Conservation (phyloP, 2,329 filamentous ascomycete species). For the Xylariaceae sp. region DNA sequence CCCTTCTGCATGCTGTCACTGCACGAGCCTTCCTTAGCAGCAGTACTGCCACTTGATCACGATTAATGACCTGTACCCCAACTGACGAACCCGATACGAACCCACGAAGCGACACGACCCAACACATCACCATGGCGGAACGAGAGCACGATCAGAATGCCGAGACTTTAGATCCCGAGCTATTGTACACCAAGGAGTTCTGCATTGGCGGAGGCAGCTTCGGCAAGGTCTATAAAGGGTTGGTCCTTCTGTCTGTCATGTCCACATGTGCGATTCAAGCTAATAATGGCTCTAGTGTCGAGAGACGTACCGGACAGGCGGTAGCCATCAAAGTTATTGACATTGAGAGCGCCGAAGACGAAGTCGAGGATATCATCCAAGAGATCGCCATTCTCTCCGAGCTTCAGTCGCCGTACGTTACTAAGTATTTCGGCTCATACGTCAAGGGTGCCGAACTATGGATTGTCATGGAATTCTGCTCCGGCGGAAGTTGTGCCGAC, state of each 20-base stretch:
- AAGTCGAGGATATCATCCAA: conserved; percentile 98
- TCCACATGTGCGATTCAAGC: conserved; percentile 3
- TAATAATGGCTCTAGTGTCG: conserved; percentile 56
- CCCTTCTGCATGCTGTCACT: not conserved
- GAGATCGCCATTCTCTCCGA: conserved; percentile 97
- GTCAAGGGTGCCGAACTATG: conserved; percentile 93
- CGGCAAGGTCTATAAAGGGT: conserved; percentile 98
- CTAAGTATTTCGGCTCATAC: conserved; percentile 96
- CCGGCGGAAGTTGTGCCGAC: conserved; percentile 92
- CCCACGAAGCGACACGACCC: not conserved
- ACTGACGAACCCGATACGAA: conserved; percentile 1
- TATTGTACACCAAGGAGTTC: conserved; percentile 88
- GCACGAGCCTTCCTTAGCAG: not conserved
- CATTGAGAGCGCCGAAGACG: conserved; percentile 97
- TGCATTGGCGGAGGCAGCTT: conserved; percentile 96
- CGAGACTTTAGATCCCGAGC: conserved; percentile 74
- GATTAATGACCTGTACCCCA: not conserved
- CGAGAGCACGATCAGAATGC: conserved; percentile 44
- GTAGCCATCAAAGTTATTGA: conserved; percentile 99
- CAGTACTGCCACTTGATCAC: not conserved
- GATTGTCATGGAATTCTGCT: conserved; percentile 99
- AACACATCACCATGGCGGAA: conserved; percentile 39
- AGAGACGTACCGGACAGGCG: conserved; percentile 86
- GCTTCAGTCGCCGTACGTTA: conserved; percentile 92
- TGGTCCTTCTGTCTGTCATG: conserved; percentile 22